Percentiles rank a stretch among this genome's conserved stretches.
Evolutionary conservation across 306 rosid genomes (phyloP).

Genomic region (Cucurbita ficifolia): DNA sequence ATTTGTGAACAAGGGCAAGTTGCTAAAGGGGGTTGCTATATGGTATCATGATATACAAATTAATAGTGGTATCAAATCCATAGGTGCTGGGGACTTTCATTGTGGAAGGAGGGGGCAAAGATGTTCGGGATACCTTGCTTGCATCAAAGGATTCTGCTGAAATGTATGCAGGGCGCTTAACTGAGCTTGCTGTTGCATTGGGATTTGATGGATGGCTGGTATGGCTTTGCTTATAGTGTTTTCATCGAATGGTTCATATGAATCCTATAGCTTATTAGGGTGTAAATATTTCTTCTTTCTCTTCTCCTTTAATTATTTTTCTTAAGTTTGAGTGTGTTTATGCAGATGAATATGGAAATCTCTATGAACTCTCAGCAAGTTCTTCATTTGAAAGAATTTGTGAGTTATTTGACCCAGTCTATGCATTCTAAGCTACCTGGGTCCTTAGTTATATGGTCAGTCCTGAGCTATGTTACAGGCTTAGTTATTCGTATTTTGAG

Average conservation of each 20-base stretch:
- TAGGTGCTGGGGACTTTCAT: constrained; percentile 92
- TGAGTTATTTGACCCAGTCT: constrained; percentile 30
- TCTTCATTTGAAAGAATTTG: constrained; percentile 55
- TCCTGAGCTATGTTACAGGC: constrained; percentile 6
- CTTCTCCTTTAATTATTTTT: neutral
- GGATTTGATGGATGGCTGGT: constrained; percentile 98
- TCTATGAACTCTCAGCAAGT: constrained; percentile 31
- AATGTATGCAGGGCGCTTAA: constrained; percentile 60
- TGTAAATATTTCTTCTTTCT: neutral
- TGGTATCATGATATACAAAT: neutral
- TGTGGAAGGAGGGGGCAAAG: constrained; percentile 66
- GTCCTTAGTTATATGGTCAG: constrained; percentile 76
- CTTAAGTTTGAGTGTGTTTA: neutral
- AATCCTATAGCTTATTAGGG: neutral
- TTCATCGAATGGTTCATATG: neutral
- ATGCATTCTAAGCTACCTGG: constrained; percentile 73
- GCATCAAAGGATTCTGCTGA: constrained; percentile 57
- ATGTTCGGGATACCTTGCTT: constrained; percentile 35
- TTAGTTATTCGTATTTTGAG: neutral
- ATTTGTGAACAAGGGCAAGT: neutral
- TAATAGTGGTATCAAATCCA: neutral
- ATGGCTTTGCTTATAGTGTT: constrained; percentile 7
- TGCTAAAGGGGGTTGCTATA: neutral
- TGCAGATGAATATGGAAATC: constrained; percentile 84
- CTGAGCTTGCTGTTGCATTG: constrained; percentile 58